A percentile compares a stretch with the other conserved stretches of the same genome.
These are phyloP conservation scores for Nemania bipapillata DNA, from an alignment of 2,329 filamentous ascomycete genomes.

Conservation along the genomic window DNA sequence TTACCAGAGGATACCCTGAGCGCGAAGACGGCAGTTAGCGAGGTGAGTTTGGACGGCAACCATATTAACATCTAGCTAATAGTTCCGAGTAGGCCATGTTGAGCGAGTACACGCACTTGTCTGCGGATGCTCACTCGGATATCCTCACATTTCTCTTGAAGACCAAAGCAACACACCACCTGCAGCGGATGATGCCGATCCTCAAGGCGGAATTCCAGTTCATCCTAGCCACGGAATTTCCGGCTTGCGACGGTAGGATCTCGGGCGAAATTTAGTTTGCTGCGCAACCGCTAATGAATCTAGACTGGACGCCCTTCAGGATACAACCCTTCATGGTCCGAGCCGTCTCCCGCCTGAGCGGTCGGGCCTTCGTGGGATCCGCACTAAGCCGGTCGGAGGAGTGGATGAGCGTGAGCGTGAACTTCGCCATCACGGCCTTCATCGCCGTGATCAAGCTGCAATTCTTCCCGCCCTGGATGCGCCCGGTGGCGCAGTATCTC, in stretches of 20 bases:
- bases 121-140: constrained; percentile 59
- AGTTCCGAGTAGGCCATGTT: constrained; percentile 56
- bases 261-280: constrained; percentile 9
- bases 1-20: constrained; percentile 62
- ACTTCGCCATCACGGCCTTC: constrained; percentile 63
- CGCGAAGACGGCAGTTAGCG: constrained; percentile 60
- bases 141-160: constrained; percentile 58
- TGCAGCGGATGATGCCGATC: constrained; percentile 59
- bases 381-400: constrained; percentile 62
- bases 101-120: constrained; percentile 64
- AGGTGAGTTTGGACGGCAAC: constrained; percentile 51
- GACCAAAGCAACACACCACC: constrained; percentile 61
- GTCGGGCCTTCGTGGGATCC: constrained; percentile 64
- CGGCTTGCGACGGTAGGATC: constrained; percentile 56
- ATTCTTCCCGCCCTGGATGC: constrained; percentile 62
- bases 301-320: constrained; percentile 66
- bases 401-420: constrained; percentile 65
- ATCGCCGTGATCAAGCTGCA: constrained; percentile 62
- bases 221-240: constrained; percentile 60
- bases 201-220: constrained; percentile 61
- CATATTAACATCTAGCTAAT: constrained; percentile 1
- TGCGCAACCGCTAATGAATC: constrained; percentile 31
- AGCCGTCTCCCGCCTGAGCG: constrained; percentile 64
- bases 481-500: constrained; percentile 59
- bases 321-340: constrained; percentile 64